phyloP scores from a whole-genome alignment of 805 yeast genomes.

The Hanseniaspora meyeri region DNA sequence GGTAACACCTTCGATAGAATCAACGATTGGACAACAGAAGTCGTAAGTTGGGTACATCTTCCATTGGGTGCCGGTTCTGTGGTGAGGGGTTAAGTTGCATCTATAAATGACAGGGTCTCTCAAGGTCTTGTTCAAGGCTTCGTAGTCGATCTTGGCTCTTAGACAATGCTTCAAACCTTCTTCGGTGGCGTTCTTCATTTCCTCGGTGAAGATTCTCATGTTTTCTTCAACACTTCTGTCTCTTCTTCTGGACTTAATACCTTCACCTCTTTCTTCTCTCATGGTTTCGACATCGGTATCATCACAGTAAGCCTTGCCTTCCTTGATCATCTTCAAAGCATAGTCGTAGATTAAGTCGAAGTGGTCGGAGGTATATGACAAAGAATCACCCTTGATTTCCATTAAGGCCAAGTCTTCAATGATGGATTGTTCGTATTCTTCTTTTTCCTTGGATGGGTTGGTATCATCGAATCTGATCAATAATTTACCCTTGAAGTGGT shows the following conservation, averaged over 20 bases:
- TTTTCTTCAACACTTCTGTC: constrained; percentile 89
- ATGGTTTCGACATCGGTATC: constrained; percentile 87
- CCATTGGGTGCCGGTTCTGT: constrained; percentile 87
- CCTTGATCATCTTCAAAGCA: constrained; percentile 78
- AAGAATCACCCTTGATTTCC: constrained; percentile 82
- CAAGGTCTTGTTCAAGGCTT: constrained; percentile 82
- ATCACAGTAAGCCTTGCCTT: constrained; percentile 94
- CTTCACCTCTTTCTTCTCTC: constrained; percentile 99
- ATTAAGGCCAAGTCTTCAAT: constrained; percentile 80
- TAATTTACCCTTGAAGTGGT: constrained; percentile 88
- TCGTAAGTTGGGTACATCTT: constrained; percentile 97
- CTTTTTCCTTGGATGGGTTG: constrained; percentile 92
- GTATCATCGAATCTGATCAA: constrained; percentile 97
- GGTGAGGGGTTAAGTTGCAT: constrained; percentile 95
- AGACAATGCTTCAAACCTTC: constrained; percentile 84
- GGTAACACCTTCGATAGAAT: constrained; percentile 90
- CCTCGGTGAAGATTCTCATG: constrained; percentile 70
- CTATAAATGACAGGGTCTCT: constrained; percentile 98
- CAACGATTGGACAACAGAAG: constrained; percentile 96
- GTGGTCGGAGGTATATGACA: constrained; percentile 88
- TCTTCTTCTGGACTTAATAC: constrained; percentile 84
- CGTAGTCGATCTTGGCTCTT: constrained; percentile 91
- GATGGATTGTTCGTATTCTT: constrained; percentile 86
- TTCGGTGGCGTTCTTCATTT: constrained; percentile 89
- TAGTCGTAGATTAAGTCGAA: constrained; percentile 81